Conservation (phyloP, 305 asterid genomes). For the Striga hermonthica region DNA sequence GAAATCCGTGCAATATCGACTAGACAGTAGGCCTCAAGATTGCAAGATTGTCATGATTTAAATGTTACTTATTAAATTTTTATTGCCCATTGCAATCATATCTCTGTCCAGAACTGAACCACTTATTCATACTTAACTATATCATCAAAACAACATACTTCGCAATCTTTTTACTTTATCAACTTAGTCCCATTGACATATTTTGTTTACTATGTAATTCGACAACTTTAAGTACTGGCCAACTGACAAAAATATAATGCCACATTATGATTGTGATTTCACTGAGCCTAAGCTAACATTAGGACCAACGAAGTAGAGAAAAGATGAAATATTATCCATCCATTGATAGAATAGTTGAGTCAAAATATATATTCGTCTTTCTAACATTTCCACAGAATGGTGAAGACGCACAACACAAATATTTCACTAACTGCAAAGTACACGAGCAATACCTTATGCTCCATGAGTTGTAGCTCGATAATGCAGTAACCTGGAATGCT, state of each 20-base stretch:
- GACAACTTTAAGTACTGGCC: background rate
- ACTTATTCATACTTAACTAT: constrained; percentile 3
- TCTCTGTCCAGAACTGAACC: background rate
- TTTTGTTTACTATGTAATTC: background rate
- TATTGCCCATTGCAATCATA: constrained; percentile 6
- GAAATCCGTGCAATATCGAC: background rate
- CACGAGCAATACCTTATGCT: constrained; percentile 26
- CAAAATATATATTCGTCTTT: constrained; percentile 13
- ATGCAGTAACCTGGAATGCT: constrained; percentile 14
- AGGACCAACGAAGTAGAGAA: constrained; percentile 11
- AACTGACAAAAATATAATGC: background rate
- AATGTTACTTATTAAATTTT: background rate
- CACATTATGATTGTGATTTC: constrained; percentile 1
- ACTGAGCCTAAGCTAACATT: background rate
- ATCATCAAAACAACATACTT: background rate
- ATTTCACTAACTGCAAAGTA: background rate
- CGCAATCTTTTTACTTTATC: background rate
- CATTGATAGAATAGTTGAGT: constrained; percentile 5
- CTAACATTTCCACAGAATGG: background rate
- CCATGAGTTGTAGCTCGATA: constrained; percentile 21
- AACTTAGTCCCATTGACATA: too few relatives aligned
- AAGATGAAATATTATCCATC: background rate
- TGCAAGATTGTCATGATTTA: background rate
- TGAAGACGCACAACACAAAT: too few relatives aligned
- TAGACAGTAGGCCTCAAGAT: background rate